Conservation (phyloP, 2,329 filamentous ascomycete genomes). For the Cercospora sp. region DNA sequence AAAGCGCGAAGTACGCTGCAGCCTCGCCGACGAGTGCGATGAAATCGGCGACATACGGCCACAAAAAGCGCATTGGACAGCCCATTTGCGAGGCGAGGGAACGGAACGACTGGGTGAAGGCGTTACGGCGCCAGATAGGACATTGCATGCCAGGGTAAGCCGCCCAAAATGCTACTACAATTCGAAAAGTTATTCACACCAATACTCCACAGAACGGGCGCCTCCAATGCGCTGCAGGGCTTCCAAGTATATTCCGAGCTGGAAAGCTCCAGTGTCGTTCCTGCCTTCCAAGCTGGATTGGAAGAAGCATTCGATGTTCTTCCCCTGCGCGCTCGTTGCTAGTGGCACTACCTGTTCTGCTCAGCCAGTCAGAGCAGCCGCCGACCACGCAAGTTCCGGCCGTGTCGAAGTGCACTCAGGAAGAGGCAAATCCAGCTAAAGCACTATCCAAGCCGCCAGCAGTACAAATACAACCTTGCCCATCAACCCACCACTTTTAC, state of each 20-base stretch:
- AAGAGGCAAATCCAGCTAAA: neutral
- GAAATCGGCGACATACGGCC: neutral
- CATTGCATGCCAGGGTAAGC: conserved; percentile 13
- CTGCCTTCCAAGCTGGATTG: neutral
- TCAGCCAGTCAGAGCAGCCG: neutral
- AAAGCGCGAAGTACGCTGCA: neutral
- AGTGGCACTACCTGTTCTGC: neutral
- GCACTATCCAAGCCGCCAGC: neutral
- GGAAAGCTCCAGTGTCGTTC: neutral
- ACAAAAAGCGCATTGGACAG: neutral
- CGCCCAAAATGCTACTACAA: neutral
- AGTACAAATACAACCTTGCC: neutral
- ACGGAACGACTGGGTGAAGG: neutral
- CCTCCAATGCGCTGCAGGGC: neutral
- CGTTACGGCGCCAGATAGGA: conserved; percentile 18
- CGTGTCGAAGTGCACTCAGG: no score
- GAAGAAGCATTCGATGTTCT: neutral
- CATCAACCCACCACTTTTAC: neutral
- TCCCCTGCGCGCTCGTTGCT: no score
- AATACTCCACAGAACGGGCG: neutral
- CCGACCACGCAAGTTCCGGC: neutral
- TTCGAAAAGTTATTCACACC: neutral
- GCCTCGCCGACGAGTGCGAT: neutral
- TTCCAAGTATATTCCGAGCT: neutral
- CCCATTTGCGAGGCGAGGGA: neutral